Percentiles rank a stretch among this genome's conserved stretches.
Conservation (phyloP, 225 moss, liverwort and hornwort genomes). For the Bryoerythrophyllum caledonicum region DNA sequence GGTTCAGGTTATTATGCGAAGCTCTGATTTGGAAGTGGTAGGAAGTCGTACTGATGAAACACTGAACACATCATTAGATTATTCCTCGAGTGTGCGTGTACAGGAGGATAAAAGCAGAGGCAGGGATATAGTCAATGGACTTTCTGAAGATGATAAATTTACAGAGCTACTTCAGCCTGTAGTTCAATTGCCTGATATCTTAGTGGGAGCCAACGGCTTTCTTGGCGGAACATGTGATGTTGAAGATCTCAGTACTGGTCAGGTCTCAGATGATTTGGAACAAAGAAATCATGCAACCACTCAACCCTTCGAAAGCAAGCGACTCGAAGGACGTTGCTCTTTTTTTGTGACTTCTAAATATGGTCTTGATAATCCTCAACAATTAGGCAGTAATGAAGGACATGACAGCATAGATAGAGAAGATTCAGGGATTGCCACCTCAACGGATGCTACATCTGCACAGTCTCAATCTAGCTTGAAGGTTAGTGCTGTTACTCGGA, state of each 20-base stretch:
- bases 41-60: slow-evolving; percentile 42
- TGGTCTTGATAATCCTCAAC: slow-evolving; percentile 34
- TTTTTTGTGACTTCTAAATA: slow-evolving; percentile 34
- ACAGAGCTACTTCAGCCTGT: slow-evolving; percentile 49
- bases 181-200: slow-evolving; percentile 44
- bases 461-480: slow-evolving; percentile 52
- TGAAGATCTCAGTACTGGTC: slow-evolving; percentile 53
- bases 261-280: slow-evolving; percentile 42
- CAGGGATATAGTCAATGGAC: slow-evolving; percentile 35
- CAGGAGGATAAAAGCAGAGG: slow-evolving; percentile 33
- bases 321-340: slow-evolving; percentile 30
- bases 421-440: slow-evolving; percentile 48
- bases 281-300: slow-evolving; percentile 39
- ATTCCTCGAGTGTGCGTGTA: slow-evolving; percentile 30
- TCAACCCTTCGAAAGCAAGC: slow-evolving; percentile 18
- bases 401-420: slow-evolving; percentile 45
- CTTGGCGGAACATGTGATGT: slow-evolving; percentile 31
- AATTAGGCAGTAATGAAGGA: slow-evolving; percentile 41
- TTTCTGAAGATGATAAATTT: slow-evolving; percentile 48
- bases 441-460: slow-evolving; percentile 42
- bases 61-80: slow-evolving; percentile 42
- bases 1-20: slow-evolving; percentile 38
- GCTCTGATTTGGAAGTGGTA: slow-evolving; percentile 28
- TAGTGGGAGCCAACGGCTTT: slow-evolving; percentile 42
- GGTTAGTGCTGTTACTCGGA: slow-evolving; percentile 23